Evolutionary conservation across 169 alveolate species (phyloP).

Genomic region (Plasmodium gonderi): DNA sequence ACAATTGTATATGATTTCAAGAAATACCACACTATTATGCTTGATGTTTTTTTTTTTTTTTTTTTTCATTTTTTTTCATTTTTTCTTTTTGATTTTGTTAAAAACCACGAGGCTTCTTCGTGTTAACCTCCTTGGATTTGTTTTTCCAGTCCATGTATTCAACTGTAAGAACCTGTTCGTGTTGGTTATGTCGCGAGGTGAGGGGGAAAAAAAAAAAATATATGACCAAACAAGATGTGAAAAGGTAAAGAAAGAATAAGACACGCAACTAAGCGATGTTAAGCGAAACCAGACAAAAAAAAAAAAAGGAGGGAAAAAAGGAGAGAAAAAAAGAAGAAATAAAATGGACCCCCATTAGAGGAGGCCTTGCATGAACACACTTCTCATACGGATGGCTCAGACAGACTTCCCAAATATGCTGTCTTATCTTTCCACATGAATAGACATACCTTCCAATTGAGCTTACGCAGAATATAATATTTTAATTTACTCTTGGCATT

Average conservation of each 20-base stretch:
- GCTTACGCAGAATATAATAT: slow-evolving; percentile 37
- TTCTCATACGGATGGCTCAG: background rate
- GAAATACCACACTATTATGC: background rate
- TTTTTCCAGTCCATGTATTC: slow-evolving; percentile 72
- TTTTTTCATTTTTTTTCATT: background rate
- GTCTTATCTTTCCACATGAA: too few relatives aligned
- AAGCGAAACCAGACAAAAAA: background rate
- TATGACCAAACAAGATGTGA: too few relatives aligned
- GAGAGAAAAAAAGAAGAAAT: too few relatives aligned
- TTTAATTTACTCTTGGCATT: slow-evolving; percentile 36
- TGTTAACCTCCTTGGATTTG: slow-evolving; percentile 66
- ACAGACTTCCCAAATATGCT: background rate
- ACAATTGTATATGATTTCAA: background rate
- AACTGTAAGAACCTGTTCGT: slow-evolving; percentile 30
- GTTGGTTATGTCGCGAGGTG: too few relatives aligned
- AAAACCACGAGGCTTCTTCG: background rate
- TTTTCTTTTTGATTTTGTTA: slow-evolving; percentile 2
- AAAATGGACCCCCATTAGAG: too few relatives aligned
- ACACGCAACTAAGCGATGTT: background rate
- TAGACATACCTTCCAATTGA: slow-evolving; percentile 62
- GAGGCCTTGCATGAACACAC: background rate
- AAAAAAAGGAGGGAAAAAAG: too few relatives aligned
- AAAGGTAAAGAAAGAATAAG: too few relatives aligned
- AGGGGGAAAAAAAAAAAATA: too few relatives aligned
- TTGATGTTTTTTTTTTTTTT: background rate